Percentiles rank a stretch among this genome's conserved stretches.
These are phyloP conservation scores for Barnettozyma sp. DNA, from an alignment of 805 yeast genomes.

Conservation along the genomic window DNA sequence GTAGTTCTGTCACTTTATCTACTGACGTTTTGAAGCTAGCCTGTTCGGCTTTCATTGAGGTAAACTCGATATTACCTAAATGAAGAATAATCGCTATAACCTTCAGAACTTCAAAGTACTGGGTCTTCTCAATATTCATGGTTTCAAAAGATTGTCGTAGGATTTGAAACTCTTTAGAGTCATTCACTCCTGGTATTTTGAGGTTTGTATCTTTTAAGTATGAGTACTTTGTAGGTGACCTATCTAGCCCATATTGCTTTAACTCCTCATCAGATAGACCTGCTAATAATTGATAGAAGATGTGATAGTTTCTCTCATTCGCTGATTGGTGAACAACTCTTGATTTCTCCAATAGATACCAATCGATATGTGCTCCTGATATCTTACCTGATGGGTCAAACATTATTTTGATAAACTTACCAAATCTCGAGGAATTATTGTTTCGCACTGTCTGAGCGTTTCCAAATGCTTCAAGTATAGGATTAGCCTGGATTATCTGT, in stretches of 20 bases:
- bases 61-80: conserved; percentile 77
- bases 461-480: conserved; percentile 93
- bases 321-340: conserved; percentile 74
- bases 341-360: conserved; percentile 90
- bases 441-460: conserved; percentile 94
- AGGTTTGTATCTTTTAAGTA: conserved; percentile 53
- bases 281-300: conserved; percentile 73
- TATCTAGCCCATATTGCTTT: conserved; percentile 36
- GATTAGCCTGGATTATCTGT: conserved; percentile 88
- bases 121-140: conserved; percentile 59
- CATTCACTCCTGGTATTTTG: conserved; percentile 69
- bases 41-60: conserved; percentile 63
- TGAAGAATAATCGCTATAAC: conserved; percentile 72
- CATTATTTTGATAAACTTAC: conserved; percentile 87
- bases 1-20: conserved; percentile 45
- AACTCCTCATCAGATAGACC: conserved; percentile 55
- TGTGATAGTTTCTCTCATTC: conserved; percentile 86
- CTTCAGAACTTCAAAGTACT: conserved; percentile 52
- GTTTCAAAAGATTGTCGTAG: conserved; percentile 60
- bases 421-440: conserved; percentile 93
- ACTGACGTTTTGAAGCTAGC: conserved; percentile 56
- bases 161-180: conserved; percentile 56
- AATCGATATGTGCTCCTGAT: conserved; percentile 86
- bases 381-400: conserved; percentile 59
- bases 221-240: conserved; percentile 35